phyloP scores from a whole-genome alignment of 208 protist genomes.

The Leishmania aethiopica region DNA sequence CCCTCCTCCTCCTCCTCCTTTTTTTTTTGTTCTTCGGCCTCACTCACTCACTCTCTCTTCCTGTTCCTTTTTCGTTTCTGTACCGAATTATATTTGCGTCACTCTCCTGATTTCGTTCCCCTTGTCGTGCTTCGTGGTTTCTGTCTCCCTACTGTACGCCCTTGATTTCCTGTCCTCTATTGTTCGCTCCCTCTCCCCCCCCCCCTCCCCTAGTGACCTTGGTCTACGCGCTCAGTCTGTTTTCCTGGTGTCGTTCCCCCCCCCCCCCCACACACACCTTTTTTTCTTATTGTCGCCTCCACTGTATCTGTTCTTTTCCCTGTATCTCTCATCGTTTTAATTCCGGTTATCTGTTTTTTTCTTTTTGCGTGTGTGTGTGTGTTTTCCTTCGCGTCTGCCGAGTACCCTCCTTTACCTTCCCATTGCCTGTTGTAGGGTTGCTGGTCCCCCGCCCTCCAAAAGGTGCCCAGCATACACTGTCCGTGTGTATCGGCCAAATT shows the following conservation, averaged over 20 bases:
- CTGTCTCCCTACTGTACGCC: background rate
- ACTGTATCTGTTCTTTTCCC: background rate
- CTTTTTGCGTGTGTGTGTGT: background rate
- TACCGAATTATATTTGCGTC: background rate
- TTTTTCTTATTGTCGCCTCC: background rate
- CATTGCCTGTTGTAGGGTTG: background rate
- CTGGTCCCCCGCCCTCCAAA: background rate
- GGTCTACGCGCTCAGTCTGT: background rate
- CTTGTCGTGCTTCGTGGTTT: background rate
- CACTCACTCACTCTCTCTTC: background rate
- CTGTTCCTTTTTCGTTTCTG: background rate
- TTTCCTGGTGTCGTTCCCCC: background rate
- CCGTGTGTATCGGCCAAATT: background rate
- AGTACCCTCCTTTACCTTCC: background rate
- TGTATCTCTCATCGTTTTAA: background rate
- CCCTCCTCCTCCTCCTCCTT: background rate
- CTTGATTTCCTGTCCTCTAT: background rate
- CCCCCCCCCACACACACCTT: no score
- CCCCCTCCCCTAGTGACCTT: background rate
- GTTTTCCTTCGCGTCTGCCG: background rate
- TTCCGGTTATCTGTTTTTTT: background rate
- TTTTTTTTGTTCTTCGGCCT: background rate
- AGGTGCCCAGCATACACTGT: background rate
- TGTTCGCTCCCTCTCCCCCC: background rate
- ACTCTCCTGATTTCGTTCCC: background rate